A percentile compares a stretch with the other conserved stretches of the same genome.
Conservation (phyloP, 805 yeast species). For the Lipomyces yamanashiensis region DNA sequence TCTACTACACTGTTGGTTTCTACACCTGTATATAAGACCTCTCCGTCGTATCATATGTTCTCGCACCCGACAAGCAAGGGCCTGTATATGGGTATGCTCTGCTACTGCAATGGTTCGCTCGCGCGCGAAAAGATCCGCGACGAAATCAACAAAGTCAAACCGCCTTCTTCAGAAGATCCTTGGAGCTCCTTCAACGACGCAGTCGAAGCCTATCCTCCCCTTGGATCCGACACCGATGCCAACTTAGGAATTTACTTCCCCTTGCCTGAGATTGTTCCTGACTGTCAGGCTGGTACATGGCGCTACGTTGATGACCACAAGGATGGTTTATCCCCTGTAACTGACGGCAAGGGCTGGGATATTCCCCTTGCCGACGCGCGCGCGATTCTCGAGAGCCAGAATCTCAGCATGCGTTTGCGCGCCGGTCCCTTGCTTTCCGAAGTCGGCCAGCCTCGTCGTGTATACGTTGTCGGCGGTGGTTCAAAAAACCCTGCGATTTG, state of each 20-base stretch:
- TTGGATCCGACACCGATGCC: constrained; percentile 18
- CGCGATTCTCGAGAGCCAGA: constrained; percentile 84
- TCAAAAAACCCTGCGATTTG: constrained; percentile 73
- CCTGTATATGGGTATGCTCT: constrained; percentile 91
- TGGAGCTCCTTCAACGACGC: constrained; percentile 44
- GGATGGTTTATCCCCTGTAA: constrained; percentile 43
- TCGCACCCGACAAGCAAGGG: constrained; percentile 79
- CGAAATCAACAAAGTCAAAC: constrained; percentile 55
- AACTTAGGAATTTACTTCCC: constrained; percentile 84
- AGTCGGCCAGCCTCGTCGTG: constrained; percentile 62
- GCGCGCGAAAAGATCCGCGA: constrained; percentile 82
- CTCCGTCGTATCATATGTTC: constrained; percentile 82
- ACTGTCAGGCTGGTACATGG: constrained; percentile 65
- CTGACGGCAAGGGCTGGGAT: constrained; percentile 19
- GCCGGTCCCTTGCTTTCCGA: constrained; percentile 73
- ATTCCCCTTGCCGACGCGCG: constrained; percentile 63
- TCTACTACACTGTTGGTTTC: constrained; percentile 86
- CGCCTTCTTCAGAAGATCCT: constrained; percentile 38
- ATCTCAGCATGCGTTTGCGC: constrained; percentile 79
- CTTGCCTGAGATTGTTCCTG: constrained; percentile 88
- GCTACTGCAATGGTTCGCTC: constrained; percentile 88
- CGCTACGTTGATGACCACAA: constrained; percentile 47
- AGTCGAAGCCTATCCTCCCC: constrained; percentile 25
- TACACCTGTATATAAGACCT: constrained; percentile 76
- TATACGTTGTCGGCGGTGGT: constrained; percentile 88